These are phyloP conservation scores for Pisolithus orientalis DNA, from an alignment of 768 basidiomycete genomes.

Conservation along the genomic window DNA sequence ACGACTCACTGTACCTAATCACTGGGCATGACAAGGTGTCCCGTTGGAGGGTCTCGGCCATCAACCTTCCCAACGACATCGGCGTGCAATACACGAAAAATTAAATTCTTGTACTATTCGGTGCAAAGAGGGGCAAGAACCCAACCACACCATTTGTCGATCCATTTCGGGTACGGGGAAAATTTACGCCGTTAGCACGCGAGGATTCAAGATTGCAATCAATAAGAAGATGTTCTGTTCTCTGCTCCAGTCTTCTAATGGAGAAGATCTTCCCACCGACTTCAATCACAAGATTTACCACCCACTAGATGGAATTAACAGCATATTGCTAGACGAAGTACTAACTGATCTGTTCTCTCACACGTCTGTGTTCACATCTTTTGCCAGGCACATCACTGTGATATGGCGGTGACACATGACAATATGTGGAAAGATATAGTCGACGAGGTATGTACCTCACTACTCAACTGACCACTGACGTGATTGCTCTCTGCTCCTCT, in stretches of 20 bases:
- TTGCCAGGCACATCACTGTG: background rate
- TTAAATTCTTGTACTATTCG: background rate
- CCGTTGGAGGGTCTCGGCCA: slow-evolving; percentile 19
- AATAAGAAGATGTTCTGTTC: background rate
- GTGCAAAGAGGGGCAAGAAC: no score
- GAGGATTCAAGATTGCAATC: slow-evolving; percentile 11
- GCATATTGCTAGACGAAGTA: background rate
- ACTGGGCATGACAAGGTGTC: slow-evolving; percentile 22
- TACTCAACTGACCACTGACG: no score
- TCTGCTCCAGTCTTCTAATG: background rate
- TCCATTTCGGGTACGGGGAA: background rate
- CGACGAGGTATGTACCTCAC: background rate
- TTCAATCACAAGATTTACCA: background rate
- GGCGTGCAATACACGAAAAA: background rate
- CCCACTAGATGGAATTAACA: background rate
- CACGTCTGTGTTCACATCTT: background rate
- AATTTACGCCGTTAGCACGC: slow-evolving; percentile 14
- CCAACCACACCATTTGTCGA: background rate
- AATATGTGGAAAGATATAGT: background rate
- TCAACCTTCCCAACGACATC: background rate
- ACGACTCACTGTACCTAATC: slow-evolving; percentile 19
- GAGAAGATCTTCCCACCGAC: background rate
- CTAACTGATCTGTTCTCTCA: background rate
- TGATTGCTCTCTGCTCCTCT: no score
- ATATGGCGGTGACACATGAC: background rate